Base-by-base conservation (phyloP, 305 asterid species). In the Fraxinus nigra region DNA sequence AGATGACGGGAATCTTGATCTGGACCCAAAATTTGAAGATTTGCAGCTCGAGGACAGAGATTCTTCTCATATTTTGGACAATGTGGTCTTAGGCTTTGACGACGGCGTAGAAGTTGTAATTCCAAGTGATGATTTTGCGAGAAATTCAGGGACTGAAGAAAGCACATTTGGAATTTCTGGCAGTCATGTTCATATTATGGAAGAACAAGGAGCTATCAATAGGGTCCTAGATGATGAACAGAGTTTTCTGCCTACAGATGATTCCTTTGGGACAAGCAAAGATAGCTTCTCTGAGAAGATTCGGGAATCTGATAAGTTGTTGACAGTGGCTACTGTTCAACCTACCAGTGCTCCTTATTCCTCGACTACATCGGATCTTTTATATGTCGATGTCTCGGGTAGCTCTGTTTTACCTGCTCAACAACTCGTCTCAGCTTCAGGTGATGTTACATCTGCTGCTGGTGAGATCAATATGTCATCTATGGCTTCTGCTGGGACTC, bases 41-140 rank as follows among this genome's bases (percentile, higher is more conserved):
- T 83, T 91, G 84, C 92, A 92, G 63, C 87, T 90, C 1, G 95
- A 92, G 40, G 95, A 90, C 80, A 84, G 85, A 78, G 91, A 79
- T 69, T 79, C 91, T 34, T 83, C 97, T 76, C 88, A 85, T 84
- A 86, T 86, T 80, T 76, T 87, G 88, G 93, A 90, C 38, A 95
- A 97, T 81, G 89, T 95, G 81, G 97, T 95, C 77, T 76, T 97
- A 85, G 98, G 98, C 76, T 95, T 97, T 84, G 97, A 97, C 70
- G 97, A 95, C 84, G 99, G 98, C 79, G 89, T 95, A 72, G 96
- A 97, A 89, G 98, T 97, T 85, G 95, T 88, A 82, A 86, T 97
- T 84, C 97, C 97, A 22, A 91, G 89, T 77, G 99, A 93, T 85
- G 94, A 95, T 89, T 87, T 89, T 84, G 97, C 90, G 61, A 88